These are phyloP conservation scores for Lathyrus oleraceus DNA, from an alignment of 306 rosid species.

Conservation along the genomic window DNA sequence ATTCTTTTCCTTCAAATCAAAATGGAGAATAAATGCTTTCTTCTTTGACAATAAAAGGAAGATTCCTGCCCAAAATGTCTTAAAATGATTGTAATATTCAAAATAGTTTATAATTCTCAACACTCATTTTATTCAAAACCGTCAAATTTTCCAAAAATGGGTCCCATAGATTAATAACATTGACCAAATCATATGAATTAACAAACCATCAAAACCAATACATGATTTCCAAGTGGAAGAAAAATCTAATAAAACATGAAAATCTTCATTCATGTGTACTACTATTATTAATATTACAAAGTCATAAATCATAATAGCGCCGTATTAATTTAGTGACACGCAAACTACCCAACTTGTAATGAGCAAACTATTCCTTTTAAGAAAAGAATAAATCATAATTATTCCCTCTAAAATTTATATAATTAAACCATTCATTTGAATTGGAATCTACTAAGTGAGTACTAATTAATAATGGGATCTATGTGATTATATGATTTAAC, in stretches of 20 bases:
- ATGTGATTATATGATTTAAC: slow-evolving; percentile 54
- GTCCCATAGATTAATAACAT: slow-evolving; percentile 44
- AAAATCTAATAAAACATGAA: slow-evolving; percentile 38
- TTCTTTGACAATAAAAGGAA: slow-evolving; percentile 81
- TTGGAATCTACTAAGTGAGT: background rate
- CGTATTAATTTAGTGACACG: background rate
- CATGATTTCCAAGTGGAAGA: slow-evolving; percentile 41
- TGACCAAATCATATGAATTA: slow-evolving; percentile 39
- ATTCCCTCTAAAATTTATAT: background rate
- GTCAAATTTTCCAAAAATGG: slow-evolving; percentile 33
- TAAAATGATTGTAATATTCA: slow-evolving; percentile 34
- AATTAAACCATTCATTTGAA: background rate
- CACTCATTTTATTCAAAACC: slow-evolving; percentile 32
- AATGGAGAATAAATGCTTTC: slow-evolving; percentile 80
- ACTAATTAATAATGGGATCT: slow-evolving; percentile 15
- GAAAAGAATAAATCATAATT: no score
- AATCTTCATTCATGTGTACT: slow-evolving; percentile 31
- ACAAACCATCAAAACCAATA: slow-evolving; percentile 33
- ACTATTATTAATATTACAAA: background rate
- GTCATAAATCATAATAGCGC: background rate
- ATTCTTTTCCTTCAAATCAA: slow-evolving; percentile 43
- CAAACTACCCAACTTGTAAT: background rate
- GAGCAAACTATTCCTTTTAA: background rate
- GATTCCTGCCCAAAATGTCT: slow-evolving; percentile 60
- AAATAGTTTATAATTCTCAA: slow-evolving; percentile 30